These are phyloP conservation scores for Hemisphaericaspora nanyangensis DNA, from an alignment of 805 yeast species.

Conservation along the genomic window DNA sequence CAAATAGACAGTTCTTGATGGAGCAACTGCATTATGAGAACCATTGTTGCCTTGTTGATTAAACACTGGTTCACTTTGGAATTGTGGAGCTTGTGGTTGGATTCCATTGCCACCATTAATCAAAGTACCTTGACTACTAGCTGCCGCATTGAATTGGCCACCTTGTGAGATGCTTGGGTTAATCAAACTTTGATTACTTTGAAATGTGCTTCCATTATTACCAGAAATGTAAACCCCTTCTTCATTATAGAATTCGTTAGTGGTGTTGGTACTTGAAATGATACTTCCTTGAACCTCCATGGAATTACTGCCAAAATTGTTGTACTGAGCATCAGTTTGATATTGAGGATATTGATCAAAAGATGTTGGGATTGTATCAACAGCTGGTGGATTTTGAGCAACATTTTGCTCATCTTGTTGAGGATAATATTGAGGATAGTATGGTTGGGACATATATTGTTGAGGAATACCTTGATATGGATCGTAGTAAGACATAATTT, in stretches of 20 bases:
- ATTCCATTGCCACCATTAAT: background rate
- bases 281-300: background rate
- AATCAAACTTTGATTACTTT: background rate
- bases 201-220: background rate
- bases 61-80: background rate
- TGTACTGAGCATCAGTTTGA: constrained; percentile 16
- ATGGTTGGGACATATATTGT: constrained; percentile 32
- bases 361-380: constrained; percentile 14
- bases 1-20: constrained; percentile 83
- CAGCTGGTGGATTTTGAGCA: constrained; percentile 7
- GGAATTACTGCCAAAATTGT: background rate
- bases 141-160: constrained; percentile 1
- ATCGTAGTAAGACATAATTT: constrained; percentile 38
- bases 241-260: constrained; percentile 22
- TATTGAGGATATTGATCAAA: constrained; percentile 12
- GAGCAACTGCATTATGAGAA: constrained; percentile 34
- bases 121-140: background rate
- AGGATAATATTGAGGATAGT: constrained; percentile 30
- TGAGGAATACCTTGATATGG: constrained; percentile 38
- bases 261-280: constrained; percentile 1
- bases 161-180: background rate
- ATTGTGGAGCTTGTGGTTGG: background rate
- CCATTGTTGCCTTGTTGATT: background rate
- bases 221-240: constrained; percentile 11
- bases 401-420: constrained; percentile 7